These are phyloP conservation scores for Vinca minor DNA, from an alignment of 257 asterid genomes.

Conservation along the genomic window DNA sequence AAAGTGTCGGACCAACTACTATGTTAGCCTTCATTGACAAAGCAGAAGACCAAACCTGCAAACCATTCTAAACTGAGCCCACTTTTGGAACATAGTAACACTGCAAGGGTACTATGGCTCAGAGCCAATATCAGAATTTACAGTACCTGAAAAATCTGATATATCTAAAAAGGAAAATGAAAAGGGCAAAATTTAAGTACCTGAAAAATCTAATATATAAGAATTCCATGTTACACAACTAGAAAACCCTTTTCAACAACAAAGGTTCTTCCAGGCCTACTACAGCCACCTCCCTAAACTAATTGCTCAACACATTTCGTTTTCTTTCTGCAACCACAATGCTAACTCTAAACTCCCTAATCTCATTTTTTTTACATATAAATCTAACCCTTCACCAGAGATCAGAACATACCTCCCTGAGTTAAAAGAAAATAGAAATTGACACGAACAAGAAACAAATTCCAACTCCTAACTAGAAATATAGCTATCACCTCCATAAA, in stretches of 20 bases:
- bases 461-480: background rate
- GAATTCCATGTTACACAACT: constrained; percentile 4
- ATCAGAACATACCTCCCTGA: constrained; percentile 1
- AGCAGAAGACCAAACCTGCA: too few species aligned
- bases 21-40: too few species aligned
- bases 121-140: too few species aligned
- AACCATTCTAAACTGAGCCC: too few species aligned
- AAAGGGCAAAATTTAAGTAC: constrained; percentile 12
- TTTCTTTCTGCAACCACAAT: constrained; percentile 5
- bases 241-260: constrained; percentile 7
- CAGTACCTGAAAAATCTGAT: too few species aligned
- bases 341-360: constrained; percentile 7
- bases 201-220: constrained; percentile 5
- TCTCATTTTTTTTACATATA: constrained; percentile 6
- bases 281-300: constrained; percentile 3
- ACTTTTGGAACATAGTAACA: too few species aligned
- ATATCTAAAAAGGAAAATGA: too few species aligned
- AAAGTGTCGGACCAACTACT: too few species aligned
- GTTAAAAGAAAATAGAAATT: constrained; percentile 1
- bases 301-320: background rate
- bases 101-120: too few species aligned
- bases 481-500: constrained; percentile 18
- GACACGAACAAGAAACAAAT: background rate
- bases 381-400: too few species aligned
- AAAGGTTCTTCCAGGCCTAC: constrained; percentile 3